Evolutionary conservation across 106 monocot genomes (phyloP).

Genomic region (Allium sativum): DNA sequence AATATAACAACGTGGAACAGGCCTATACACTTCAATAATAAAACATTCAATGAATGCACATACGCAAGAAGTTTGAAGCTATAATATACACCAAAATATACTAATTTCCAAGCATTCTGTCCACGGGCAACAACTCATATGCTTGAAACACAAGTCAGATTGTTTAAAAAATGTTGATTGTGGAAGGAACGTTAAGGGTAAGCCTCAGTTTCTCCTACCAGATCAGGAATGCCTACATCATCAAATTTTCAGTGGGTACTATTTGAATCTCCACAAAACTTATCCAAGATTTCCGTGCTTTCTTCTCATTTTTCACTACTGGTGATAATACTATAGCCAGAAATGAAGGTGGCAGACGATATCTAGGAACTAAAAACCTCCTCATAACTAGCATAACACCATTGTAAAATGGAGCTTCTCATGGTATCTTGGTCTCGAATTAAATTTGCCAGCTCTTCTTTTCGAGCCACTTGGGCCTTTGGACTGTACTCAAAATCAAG

Average conservation of each 20-base stretch:
- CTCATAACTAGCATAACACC: slow-evolving; percentile 95
- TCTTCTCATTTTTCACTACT: slow-evolving; percentile 77
- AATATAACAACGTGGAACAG: too few relatives aligned
- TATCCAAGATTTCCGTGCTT: slow-evolving; percentile 69
- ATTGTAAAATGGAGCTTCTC: slow-evolving; percentile 77
- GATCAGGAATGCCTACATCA: slow-evolving; percentile 44
- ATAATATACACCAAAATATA: too few relatives aligned
- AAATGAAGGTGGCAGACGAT: too few relatives aligned
- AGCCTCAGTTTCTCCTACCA: slow-evolving; percentile 66
- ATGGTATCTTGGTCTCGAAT: slow-evolving; percentile 71
- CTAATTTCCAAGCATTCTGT: too few relatives aligned
- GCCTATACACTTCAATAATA: too few relatives aligned
- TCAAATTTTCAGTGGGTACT: slow-evolving; percentile 17
- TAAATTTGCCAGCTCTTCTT: slow-evolving; percentile 76
- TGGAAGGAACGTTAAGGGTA: slow-evolving; percentile 90
- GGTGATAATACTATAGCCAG: slow-evolving; percentile 68
- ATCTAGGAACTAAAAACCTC: too few relatives aligned
- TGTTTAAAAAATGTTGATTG: slow-evolving; percentile 52
- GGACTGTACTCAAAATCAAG: slow-evolving; percentile 88
- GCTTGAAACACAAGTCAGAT: too few relatives aligned
- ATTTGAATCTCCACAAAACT: slow-evolving; percentile 42
- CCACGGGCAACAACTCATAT: too few relatives aligned
- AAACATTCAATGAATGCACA: too few relatives aligned
- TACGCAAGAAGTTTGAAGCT: too few relatives aligned
- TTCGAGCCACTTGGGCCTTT: slow-evolving; percentile 69